Percentiles rank a stretch among this genome's conserved stretches.
These are phyloP conservation scores for Dictyostelium brefeldianum DNA, from an alignment of 78 protist genomes.

Conservation along the genomic window DNA sequence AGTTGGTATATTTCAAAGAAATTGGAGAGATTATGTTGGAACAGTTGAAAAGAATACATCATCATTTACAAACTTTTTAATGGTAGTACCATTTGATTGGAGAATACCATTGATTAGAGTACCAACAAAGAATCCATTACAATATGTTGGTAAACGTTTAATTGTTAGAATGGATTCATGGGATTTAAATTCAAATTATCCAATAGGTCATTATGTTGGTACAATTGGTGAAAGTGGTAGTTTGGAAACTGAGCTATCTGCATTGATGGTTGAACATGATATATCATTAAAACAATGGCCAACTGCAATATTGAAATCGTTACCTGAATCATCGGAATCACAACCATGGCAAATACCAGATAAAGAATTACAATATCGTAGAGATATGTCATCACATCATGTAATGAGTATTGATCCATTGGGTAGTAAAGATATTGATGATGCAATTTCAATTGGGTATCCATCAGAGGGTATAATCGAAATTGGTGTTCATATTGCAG, in stretches of 20 bases:
- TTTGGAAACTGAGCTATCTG: constrained; percentile 73
- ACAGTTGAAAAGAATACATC: constrained; percentile 47
- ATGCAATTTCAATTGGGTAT: constrained; percentile 92
- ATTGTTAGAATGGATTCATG: constrained; percentile 86
- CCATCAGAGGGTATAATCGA: constrained; percentile 53
- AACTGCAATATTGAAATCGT: background rate
- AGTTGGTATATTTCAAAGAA: constrained; percentile 75
- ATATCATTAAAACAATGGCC: constrained; percentile 58
- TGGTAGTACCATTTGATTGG: constrained; percentile 77
- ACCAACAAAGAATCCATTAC: constrained; percentile 54
- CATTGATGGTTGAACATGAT: constrained; percentile 80
- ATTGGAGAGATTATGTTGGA: constrained; percentile 83
- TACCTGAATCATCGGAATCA: constrained; percentile 26
- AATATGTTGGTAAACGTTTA: constrained; percentile 56
- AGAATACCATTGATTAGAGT: constrained; percentile 84
- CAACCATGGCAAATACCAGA: constrained; percentile 37
- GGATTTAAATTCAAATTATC: constrained; percentile 69
- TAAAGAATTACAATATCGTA: background rate
- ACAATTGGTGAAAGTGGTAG: constrained; percentile 81
- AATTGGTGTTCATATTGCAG: constrained; percentile 97
- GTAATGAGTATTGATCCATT: constrained; percentile 90
- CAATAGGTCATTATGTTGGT: constrained; percentile 87
- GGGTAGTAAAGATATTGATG: constrained; percentile 99
- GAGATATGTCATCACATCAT: constrained; percentile 47
- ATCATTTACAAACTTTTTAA: background rate